Base-by-base conservation (phyloP, 2,329 filamentous ascomycete genomes). In the Monilinia aucupariae region DNA sequence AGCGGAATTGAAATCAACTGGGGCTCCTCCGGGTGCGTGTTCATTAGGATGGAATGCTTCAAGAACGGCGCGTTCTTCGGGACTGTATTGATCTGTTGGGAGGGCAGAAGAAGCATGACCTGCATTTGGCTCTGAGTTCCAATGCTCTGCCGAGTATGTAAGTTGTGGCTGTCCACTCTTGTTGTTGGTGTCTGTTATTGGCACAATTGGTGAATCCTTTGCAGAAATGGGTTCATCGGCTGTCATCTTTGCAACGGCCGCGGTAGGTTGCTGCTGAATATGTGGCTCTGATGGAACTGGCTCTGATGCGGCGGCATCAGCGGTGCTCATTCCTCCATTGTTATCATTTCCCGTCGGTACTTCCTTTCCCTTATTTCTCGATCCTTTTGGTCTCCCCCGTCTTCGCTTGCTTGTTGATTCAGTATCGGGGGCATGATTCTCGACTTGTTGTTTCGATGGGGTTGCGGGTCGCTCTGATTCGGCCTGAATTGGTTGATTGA, bases 331-430 rank as follows among this genome's bases (percentile, higher is more conserved):
- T n/a, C 39, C 52, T 37, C 64, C 58, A 27, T 43, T 63, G 13
- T 41, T 47, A 22, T 52, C 64, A 39, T 30, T 27, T 48, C 32
- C 53, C 43, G 63, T 62, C 32, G 64, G 62, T 17, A 63, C 67
- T 61, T 71, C 67, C n/a, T 41, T 64, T 47, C 66, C 67, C 3
- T 78, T 76, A 64, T 82, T 83, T 64, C 79, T 81, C 1, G 81
- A 82, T 0, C 81, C 81, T 64, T 82, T 82, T 0, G 81, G 81
- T 39, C 81, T 76, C 7, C 81, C 73, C 51, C 74, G 64, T 59
- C 71, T 72, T 70, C 64, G 69, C 62, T 70, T 75, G 67, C 34
- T 70, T 22, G 66, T 67, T 53, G 70, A 71, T 43, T 66, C 54
- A 43, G 62, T 60, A 45, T 63, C 66, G 25, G 56, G 52, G 10